Percentiles rank a stretch among this genome's conserved stretches.
phyloP scores from a whole-genome alignment of 2,329 filamentous ascomycete genomes.

The Ceratocystis eucalypticola region DNA sequence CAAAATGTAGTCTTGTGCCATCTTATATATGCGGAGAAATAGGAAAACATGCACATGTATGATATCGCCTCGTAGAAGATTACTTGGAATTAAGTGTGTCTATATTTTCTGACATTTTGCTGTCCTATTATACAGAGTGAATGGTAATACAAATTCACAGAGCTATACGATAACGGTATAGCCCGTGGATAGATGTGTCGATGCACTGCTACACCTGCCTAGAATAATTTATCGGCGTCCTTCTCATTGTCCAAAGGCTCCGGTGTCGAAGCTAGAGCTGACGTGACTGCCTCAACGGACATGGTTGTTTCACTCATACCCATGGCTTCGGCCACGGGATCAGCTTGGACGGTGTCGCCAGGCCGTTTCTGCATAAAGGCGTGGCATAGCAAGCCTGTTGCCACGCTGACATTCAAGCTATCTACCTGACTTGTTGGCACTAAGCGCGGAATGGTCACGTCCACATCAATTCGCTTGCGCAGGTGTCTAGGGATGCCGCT shows the following conservation, averaged over 20 bases:
- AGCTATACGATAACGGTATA: not conserved
- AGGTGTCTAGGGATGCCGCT: conserved; percentile 55
- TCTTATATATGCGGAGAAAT: not conserved
- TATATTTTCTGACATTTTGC: conserved; percentile 7
- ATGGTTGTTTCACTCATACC: not conserved
- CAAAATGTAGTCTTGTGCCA: not conserved
- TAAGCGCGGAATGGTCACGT: conserved; percentile 50
- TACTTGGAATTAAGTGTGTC: not conserved
- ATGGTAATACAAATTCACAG: not conserved
- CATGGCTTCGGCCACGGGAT: conserved; percentile 1
- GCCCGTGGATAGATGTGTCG: not conserved
- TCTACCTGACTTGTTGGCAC: conserved; percentile 51
- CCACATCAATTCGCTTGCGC: conserved; percentile 50
- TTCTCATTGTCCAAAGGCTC: not conserved
- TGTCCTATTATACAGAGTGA: not conserved
- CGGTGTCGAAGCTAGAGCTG: not conserved
- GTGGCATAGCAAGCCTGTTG: conserved; percentile 61
- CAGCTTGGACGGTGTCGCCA: not conserved
- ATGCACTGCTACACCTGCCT: not conserved
- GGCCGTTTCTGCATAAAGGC: conserved; percentile 35
- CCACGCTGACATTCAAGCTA: conserved; percentile 87
- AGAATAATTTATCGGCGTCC: not conserved
- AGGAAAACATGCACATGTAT: not conserved
- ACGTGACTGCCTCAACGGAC: conserved; percentile 3
- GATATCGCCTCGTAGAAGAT: not conserved